Conservation (phyloP, 106 monocot genomes). For the Iris macrosiphon region DNA sequence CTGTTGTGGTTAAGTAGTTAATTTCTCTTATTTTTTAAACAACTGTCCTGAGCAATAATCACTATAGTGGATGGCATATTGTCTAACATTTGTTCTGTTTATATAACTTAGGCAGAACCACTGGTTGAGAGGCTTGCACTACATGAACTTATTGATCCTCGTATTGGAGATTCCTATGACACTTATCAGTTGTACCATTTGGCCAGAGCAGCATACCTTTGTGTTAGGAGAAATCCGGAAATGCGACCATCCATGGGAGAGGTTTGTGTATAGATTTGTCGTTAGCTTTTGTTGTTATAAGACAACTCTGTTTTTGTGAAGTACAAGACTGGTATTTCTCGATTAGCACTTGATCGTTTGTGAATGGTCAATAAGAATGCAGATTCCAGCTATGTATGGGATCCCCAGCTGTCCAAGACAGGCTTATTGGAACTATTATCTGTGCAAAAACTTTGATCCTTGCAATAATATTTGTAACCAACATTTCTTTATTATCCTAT, state of each 20-base stretch:
- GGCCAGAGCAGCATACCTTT: constrained; percentile 37
- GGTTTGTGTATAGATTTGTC: constrained; percentile 12
- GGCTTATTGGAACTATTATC: too few relatives aligned
- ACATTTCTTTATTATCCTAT: too few relatives aligned
- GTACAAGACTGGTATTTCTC: background rate
- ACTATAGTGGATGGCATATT: background rate
- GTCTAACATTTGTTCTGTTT: background rate
- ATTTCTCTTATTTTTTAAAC: background rate
- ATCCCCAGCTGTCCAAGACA: too few relatives aligned
- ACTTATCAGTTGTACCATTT: constrained; percentile 35
- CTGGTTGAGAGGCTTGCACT: constrained; percentile 37
- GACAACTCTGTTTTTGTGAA: background rate
- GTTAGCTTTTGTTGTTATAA: background rate
- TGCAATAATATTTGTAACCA: too few relatives aligned
- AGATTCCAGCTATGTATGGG: too few relatives aligned
- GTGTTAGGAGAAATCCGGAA: constrained; percentile 42
- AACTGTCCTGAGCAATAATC: background rate
- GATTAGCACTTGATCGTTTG: background rate
- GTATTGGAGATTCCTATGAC: constrained; percentile 33
- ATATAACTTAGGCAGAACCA: constrained; percentile 25
- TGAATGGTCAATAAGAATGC: background rate
- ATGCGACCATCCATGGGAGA: constrained; percentile 46
- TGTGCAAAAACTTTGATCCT: too few relatives aligned
- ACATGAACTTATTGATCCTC: constrained; percentile 37
- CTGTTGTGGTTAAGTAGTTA: background rate